phyloP scores from a whole-genome alignment of 2,329 filamentous ascomycete species.

The Aspergillus sp. region DNA sequence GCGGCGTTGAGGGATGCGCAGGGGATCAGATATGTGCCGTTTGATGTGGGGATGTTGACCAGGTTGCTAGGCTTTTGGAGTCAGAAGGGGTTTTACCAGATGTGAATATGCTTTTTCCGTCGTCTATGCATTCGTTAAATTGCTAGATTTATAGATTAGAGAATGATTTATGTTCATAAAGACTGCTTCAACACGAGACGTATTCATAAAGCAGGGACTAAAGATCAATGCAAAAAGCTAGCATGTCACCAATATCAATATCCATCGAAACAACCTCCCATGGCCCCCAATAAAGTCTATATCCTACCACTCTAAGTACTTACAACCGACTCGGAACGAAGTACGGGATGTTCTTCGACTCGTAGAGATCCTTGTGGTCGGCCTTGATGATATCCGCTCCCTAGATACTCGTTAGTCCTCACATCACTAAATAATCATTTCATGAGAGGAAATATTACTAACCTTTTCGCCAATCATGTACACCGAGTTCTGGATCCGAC shows the following conservation, averaged over 20 bases:
- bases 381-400: constrained; percentile 33
- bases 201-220: background rate
- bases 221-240: background rate
- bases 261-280: background rate
- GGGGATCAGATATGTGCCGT: background rate
- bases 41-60: background rate
- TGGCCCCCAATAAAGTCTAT: no score
- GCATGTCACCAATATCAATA: no score
- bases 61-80: background rate
- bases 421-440: background rate
- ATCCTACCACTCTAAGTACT: background rate
- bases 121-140: no score
- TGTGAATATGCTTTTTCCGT: background rate
- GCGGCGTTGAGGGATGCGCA: constrained; percentile 9
- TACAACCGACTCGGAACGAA: constrained; percentile 21
- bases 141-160: no score
- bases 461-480: constrained; percentile 61
- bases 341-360: constrained; percentile 22
- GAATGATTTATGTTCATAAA: no score
- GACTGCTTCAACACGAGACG: no score
- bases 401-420: constrained; percentile 16
- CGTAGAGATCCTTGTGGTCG: constrained; percentile 28
- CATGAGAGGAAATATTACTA: background rate
- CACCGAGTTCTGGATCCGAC: constrained; percentile 62
- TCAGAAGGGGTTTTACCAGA: background rate